phyloP scores from a whole-genome alignment of 129 eudicot species.

The Centaurea solstitialis region DNA sequence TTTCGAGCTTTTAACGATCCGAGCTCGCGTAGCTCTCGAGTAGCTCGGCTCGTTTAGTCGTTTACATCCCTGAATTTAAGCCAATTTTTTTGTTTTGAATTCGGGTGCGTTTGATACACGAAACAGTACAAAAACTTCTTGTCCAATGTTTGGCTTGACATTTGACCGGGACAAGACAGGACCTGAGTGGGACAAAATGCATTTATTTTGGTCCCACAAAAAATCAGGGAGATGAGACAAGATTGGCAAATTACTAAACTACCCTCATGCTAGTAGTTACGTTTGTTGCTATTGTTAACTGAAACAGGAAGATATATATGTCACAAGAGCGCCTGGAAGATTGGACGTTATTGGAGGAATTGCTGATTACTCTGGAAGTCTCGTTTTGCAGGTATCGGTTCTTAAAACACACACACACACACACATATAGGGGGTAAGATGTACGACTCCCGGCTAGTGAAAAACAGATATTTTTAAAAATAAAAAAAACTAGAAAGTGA shows the following conservation, averaged over 20 bases:
- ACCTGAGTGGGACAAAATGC: background rate
- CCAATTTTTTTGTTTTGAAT: background rate
- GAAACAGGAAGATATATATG: constrained; percentile 82
- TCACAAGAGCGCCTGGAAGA: constrained; percentile 99
- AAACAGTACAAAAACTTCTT: background rate
- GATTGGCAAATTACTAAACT: background rate
- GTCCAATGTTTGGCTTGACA: background rate
- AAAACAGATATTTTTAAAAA: no score
- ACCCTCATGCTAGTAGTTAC: constrained; percentile 12
- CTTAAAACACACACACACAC: no score
- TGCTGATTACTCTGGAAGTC: constrained; percentile 98
- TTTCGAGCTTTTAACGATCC: no score
- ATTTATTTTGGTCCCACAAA: background rate
- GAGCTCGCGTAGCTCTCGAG: no score
- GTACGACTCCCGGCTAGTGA: no score
- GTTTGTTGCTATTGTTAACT: constrained; percentile 6
- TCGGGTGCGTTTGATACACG: background rate
- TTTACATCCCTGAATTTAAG: no score
- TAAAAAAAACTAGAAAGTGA: no score
- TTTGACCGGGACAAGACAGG: background rate
- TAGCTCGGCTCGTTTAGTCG: no score
- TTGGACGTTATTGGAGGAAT: constrained; percentile 98
- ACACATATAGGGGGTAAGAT: no score
- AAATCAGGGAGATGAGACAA: background rate
- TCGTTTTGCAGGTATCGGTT: constrained; percentile 71